A percentile compares a stretch with the other conserved stretches of the same genome.
phyloP scores from a whole-genome alignment of 768 basidiomycete species.

The Cyclocybe cylindracea region DNA sequence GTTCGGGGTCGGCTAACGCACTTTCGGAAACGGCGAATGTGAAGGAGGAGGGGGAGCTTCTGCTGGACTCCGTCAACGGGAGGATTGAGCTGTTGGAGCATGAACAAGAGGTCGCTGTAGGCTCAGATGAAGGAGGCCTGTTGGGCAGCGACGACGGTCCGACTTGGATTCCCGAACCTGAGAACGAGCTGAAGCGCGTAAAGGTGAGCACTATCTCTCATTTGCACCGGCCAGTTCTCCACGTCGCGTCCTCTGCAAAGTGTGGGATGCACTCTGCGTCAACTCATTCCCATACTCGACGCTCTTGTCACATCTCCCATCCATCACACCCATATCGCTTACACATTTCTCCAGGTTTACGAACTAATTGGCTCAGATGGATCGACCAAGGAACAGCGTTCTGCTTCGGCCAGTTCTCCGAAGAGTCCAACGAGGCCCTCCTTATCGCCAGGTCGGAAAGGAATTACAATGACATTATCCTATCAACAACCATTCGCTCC shows the following conservation, averaged over 20 bases:
- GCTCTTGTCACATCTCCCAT: slow-evolving; percentile 2
- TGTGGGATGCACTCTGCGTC: slow-evolving; percentile 4
- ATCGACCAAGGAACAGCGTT: slow-evolving; percentile 96
- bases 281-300: slow-evolving; percentile 1
- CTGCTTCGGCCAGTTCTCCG: slow-evolving; percentile 86
- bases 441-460: slow-evolving; percentile 84
- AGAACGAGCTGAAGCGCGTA: slow-evolving; percentile 83
- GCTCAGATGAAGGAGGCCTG: slow-evolving; percentile 35
- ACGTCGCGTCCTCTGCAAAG: slow-evolving; percentile 2
- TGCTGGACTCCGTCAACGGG: slow-evolving; percentile 35
- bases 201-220: slow-evolving; percentile 50
- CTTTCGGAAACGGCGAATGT: slow-evolving; percentile 26
- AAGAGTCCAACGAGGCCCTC: slow-evolving; percentile 74
- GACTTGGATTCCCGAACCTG: slow-evolving; percentile 63
- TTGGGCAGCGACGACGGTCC: slow-evolving; percentile 54
- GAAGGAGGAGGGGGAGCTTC: slow-evolving; percentile 37
- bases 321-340: slow-evolving; percentile 18
- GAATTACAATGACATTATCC: slow-evolving; percentile 69
- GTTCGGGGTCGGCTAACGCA: slow-evolving; percentile 14
- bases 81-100: slow-evolving; percentile 52
- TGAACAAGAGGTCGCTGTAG: slow-evolving; percentile 34
- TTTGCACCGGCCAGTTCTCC: neutral
- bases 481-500: slow-evolving; percentile 78
- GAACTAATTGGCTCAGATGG: slow-evolving; percentile 91
- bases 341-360: slow-evolving; percentile 69